Percentiles rank a stretch among this genome's conserved stretches.
Conservation (phyloP, 2,329 filamentous ascomycete genomes). For the Colletotrichum sidae region DNA sequence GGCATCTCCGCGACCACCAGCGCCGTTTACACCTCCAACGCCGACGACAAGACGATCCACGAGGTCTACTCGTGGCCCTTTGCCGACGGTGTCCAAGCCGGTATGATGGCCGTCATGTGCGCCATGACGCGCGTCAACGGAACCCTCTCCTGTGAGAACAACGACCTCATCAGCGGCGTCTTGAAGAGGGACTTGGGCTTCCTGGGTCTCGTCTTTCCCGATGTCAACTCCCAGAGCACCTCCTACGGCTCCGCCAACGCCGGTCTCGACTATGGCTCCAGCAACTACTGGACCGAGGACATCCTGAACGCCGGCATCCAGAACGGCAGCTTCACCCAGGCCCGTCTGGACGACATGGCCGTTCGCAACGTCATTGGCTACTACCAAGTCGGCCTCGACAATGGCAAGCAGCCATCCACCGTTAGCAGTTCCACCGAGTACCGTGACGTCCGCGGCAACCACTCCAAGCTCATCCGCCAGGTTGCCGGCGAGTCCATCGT, state of each 20-base stretch:
- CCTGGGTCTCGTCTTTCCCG: slow-evolving; percentile 19
- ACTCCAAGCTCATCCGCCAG: slow-evolving; percentile 28
- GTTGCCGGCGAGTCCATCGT: slow-evolving; percentile 70
- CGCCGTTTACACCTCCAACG: slow-evolving; percentile 62
- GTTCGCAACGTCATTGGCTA: slow-evolving; percentile 68
- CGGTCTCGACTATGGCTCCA: slow-evolving; percentile 67
- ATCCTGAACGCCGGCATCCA: slow-evolving; percentile 62
- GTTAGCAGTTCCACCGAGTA: slow-evolving; percentile 65
- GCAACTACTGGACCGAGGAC: slow-evolving; percentile 59
- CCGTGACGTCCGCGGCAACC: slow-evolving; percentile 31
- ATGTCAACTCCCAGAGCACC: slow-evolving; percentile 66
- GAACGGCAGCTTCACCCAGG: slow-evolving; percentile 66
- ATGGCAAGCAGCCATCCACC: slow-evolving; percentile 67
- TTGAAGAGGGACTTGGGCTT: slow-evolving; percentile 25
- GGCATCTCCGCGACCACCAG: slow-evolving; percentile 66
- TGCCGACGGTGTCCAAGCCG: slow-evolving; percentile 59
- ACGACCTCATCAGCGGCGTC: slow-evolving; percentile 2
- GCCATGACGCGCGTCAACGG: slow-evolving; percentile 67
- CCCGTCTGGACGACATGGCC: slow-evolving; percentile 67
- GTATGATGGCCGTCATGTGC: slow-evolving; percentile 69
- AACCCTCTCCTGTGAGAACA: slow-evolving; percentile 18
- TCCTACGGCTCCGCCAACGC: slow-evolving; percentile 59
- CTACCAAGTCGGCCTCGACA: slow-evolving; percentile 66
- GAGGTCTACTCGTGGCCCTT: slow-evolving; percentile 52
- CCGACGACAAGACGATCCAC: slow-evolving; percentile 47